These are phyloP conservation scores for Solanum aculeatissimum DNA, from an alignment of 305 asterid genomes.

Conservation along the genomic window DNA sequence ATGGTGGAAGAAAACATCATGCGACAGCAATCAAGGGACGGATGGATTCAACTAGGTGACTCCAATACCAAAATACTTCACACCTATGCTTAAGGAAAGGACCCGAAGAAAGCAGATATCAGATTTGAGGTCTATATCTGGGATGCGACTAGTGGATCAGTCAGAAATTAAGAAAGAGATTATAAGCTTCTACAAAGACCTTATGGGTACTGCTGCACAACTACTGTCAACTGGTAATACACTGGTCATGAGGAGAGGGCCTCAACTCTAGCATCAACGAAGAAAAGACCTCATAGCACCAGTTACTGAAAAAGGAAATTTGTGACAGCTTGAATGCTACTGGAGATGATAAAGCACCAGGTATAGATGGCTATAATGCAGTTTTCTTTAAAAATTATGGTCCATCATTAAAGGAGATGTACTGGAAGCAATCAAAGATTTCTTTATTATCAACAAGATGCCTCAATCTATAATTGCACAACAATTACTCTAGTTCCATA, in stretches of 20 bases:
- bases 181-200: too few relatives aligned
- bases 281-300: not conserved
- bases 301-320: not conserved
- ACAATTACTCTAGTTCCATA: not conserved
- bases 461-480: not conserved
- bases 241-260: not conserved
- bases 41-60: too few relatives aligned
- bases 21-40: too few relatives aligned
- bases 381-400: not conserved
- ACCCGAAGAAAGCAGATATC: not conserved
- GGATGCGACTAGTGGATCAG: not conserved
- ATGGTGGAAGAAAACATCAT: too few relatives aligned
- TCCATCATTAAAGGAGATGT: not conserved
- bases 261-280: not conserved
- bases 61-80: too few relatives aligned
- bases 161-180: not conserved
- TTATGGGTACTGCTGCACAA: not conserved
- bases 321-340: not conserved
- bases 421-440: not conserved
- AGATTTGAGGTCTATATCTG: not conserved
- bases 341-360: not conserved
- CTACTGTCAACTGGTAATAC: not conserved
- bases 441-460: not conserved
- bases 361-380: not conserved
- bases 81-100: not conserved